These are phyloP conservation scores for Boletus subparvulus DNA, from an alignment of 768 basidiomycete species.

Conservation along the genomic window DNA sequence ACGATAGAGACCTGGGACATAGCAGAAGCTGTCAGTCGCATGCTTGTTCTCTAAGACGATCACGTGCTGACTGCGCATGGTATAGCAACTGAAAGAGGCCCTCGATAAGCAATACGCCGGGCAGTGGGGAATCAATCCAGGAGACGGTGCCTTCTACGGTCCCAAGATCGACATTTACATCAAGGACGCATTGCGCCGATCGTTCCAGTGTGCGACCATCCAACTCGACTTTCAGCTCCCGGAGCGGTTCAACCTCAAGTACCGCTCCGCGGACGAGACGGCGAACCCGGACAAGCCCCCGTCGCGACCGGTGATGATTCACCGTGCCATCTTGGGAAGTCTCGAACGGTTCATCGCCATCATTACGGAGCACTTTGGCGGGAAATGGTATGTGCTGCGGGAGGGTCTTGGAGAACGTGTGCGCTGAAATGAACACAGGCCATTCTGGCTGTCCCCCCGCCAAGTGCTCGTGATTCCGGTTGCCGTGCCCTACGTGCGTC, in stretches of 20 bases:
- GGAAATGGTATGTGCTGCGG: slow-evolving; percentile 75
- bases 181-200: slow-evolving; percentile 85
- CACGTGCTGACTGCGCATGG: slow-evolving; percentile 6
- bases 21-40: slow-evolving; percentile 69
- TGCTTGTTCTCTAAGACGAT: background rate
- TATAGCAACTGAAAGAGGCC: slow-evolving; percentile 77
- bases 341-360: slow-evolving; percentile 96
- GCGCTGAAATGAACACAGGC: slow-evolving; percentile 49
- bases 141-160: slow-evolving; percentile 99
- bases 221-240: slow-evolving; percentile 99
- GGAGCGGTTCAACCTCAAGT: slow-evolving; percentile 92
- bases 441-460: slow-evolving; percentile 98
- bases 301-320: slow-evolving; percentile 93
- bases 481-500: slow-evolving; percentile 79
- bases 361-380: slow-evolving; percentile 94
- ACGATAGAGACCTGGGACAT: slow-evolving; percentile 85
- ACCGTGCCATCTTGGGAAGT: slow-evolving; percentile 92
- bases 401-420: background rate
- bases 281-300: slow-evolving; percentile 54
- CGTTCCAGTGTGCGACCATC: slow-evolving; percentile 98
- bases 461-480: slow-evolving; percentile 95
- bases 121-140: slow-evolving; percentile 90
- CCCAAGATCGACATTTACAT: slow-evolving; percentile 99
- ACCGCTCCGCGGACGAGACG: slow-evolving; percentile 67
- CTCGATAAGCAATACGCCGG: slow-evolving; percentile 86